Base-by-base conservation (phyloP, 495 filamentous ascomycete species). In the Talaromyces proteolyticus region DNA sequence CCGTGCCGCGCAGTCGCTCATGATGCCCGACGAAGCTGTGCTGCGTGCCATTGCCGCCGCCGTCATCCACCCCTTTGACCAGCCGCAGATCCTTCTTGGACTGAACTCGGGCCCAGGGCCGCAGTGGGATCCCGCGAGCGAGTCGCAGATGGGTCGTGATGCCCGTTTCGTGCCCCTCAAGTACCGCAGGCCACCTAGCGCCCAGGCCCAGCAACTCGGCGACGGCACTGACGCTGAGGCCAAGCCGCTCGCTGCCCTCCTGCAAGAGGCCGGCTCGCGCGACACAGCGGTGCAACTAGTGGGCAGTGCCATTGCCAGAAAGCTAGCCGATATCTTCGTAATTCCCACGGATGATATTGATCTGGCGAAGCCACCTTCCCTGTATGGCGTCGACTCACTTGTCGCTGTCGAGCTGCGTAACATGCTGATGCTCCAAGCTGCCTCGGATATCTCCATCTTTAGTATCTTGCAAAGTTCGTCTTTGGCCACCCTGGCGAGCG, bases 401-500 rank as follows among this genome's bases (percentile, higher is more conserved):
- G 58, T 67, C 22, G 63, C 67, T 3, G 60, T 68, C 10, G 65
- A 67, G 45, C 40, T 70, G 12, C 48, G 64, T 6, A 63, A 67
- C 24, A 56, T 54, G 61, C 52, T 77, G 3, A 53, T 59, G 0
- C 25, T 58, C 19, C 59, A 61, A 49, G 60, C 56, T 10, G 65
- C 53, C 0, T 62, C 60, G 1, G 66, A 73, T 16, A 38, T 70
- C 39, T 68, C 66, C 2, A 67, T 73, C 42, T 73, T 74, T 40
- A 61, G 66, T 16, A 70, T 74, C 37, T 57, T 76, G 59, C 65
- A 72, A 44, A 67, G 59, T 43, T 3, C 53, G 1, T 80, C 24
- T 64, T 74, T 3, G 73, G 68, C 53, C 72, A 81, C 46, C 64
- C 81, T 18, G 77, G 67, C 10, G 66, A 72, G 23, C 52, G 66